Base-by-base conservation (phyloP, 805 yeast species). In the Wickerhamomyces alni region DNA sequence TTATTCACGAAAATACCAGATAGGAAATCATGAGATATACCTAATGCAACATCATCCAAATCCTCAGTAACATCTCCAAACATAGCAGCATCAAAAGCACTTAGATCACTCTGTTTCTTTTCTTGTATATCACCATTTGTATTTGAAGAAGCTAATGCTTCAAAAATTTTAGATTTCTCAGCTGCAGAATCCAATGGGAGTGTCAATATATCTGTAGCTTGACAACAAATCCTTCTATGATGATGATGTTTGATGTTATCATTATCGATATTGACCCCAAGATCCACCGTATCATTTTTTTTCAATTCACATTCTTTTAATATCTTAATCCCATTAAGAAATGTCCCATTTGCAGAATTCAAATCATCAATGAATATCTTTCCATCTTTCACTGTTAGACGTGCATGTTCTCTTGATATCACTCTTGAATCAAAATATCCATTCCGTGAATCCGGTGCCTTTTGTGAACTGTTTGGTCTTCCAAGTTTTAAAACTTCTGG, bases 391-490 rank as follows among this genome's bases (percentile, higher is more conserved):
- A 88, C 76, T 66, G 76, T 86, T 46, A 93, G 65, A 52, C 86
- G 91, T 0, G 99, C 99, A 63, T 93, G 99, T 55, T 86, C 93
- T 48, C 99, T 69, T 16, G 94, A 82, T 34, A 93, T 72, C 10
- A 94, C 98, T 22, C 98, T 69, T 10, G 96, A 87, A 62, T 93
- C 98, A 56, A 93, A 93, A 58, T 75, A 89, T 1, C 98, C 99
- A 58, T 94, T 94, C 28, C 84, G 81, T 2, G 85, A 63, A 22
- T 68, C 63, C 0, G 82, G 82, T 29, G 66, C 62, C 8, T 74
- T 63, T 29, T 68, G 67, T 3, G 85, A 51, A 41, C 66, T 84
- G 15, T 85, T 81, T 35, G 95, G 98, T 40, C 99, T 74, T 2
- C 99, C 99, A 18, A 93, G 68, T 56, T 87, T 87, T 38, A 89